Base-by-base conservation (phyloP, 1,139 yeast species). In the Suhomyces atakaporum region DNA sequence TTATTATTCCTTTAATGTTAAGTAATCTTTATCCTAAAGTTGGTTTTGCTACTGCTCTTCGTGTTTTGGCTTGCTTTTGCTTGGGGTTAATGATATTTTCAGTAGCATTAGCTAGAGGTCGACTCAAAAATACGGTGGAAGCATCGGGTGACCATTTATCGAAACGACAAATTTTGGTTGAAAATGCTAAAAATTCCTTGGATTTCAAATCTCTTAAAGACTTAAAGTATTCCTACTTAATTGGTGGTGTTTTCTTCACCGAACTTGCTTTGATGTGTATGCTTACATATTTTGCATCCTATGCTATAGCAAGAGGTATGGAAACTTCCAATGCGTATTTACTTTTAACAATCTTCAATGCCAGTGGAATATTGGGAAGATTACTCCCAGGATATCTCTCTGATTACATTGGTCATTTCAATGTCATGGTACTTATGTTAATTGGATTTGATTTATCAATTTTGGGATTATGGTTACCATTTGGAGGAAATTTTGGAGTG, bases 231-330 rank as follows among this genome's bases (percentile, higher is more conserved):
- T 20, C 53, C 1, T 58, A 56, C 23, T 49, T 63, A 14, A 57
- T 62, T 1, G 48, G 44, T 3, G 72, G 69, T 0, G 60, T 62
- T 2, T 65, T 79, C 12, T 62, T 75, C 35, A 66, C 77, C 12
- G 90, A 83, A 50, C 66, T 79, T 34, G 67, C 84, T 2, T 56
- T 82, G 27, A 66, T 81, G 27, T 61, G 76, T 27, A 63, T 76
- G 2, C 53, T 72, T 36, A 70, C 76, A 1, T 70, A 68, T 46
- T 65, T 61, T 47, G 69, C 74, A 5, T 61, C 74, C 5, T 70
- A 67, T 44, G 72, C 74, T 3, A 60, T 69, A 22, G 63, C 69
- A 5, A 66, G 66, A 31, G 75, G 75, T 0, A 50, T 60, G 39
- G 42, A 52, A 5, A 73, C 68, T 43, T 56, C 69, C 9, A 50